Evolutionary conservation across 225 moss, liverwort and hornwort species (phyloP).

Genomic region (Bryoerythrophyllum caledonicum): DNA sequence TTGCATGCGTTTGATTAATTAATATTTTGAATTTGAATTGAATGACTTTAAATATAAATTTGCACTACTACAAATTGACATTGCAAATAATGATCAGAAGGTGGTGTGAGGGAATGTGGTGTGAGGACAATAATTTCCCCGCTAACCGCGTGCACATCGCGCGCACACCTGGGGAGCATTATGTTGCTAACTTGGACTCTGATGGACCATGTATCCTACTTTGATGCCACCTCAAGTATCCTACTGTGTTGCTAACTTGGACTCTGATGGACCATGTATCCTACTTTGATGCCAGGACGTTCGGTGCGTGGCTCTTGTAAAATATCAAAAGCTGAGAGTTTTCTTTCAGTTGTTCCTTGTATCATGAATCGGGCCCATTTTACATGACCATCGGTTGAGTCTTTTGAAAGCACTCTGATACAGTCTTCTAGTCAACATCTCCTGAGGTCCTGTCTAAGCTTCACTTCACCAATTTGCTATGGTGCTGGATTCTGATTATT

Average conservation of each 20-base stretch:
- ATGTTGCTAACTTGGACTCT: slow-evolving; percentile 47
- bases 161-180: slow-evolving; percentile 40
- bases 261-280: slow-evolving; percentile 22
- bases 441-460: not conserved
- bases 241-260: slow-evolving; percentile 47
- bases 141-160: slow-evolving; percentile 37
- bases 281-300: not conserved
- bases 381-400: not conserved
- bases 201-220: not conserved
- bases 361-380: not conserved
- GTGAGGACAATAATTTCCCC: slow-evolving; percentile 33
- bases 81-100: no score
- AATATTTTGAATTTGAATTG: no score
- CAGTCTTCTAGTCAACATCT: no score
- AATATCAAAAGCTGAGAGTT: not conserved
- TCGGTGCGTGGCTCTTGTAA: not conserved
- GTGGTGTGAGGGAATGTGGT: no score
- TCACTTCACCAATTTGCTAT: not conserved
- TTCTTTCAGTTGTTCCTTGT: not conserved
- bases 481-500: not conserved
- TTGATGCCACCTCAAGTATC: not conserved
- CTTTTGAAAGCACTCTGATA: not conserved
- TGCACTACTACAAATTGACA: no score
- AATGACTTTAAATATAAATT: no score
- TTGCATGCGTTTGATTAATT: no score